Conservation (phyloP, 495 filamentous ascomycete genomes). For the Glarea lozoyensis region DNA sequence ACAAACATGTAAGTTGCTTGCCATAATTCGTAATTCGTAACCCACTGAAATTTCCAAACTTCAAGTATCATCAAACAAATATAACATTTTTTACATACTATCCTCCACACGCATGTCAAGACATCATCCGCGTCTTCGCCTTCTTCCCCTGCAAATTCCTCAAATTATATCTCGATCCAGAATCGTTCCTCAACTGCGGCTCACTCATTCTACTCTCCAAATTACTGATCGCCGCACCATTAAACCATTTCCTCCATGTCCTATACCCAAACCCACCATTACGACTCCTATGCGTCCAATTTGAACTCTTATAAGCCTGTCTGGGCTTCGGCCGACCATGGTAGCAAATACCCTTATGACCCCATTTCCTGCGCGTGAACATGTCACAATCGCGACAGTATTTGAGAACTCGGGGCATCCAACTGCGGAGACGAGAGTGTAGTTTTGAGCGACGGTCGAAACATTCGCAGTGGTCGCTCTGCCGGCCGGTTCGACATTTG, state of each 20-base stretch:
- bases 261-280: slow-evolving; percentile 14
- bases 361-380: slow-evolving; percentile 15
- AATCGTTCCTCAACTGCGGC: neutral
- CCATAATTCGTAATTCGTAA: no score
- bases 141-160: no score
- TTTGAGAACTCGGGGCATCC: slow-evolving; percentile 11
- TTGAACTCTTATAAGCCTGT: neutral
- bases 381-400: slow-evolving; percentile 15
- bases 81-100: no score
- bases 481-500: slow-evolving; percentile 4
- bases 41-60: no score
- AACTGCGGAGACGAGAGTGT: slow-evolving; percentile 12
- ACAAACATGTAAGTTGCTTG: no score
- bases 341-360: slow-evolving; percentile 13
- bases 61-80: no score
- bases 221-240: slow-evolving; percentile 12
- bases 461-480: slow-evolving; percentile 11
- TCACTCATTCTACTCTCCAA: slow-evolving; percentile 7
- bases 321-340: slow-evolving; percentile 10
- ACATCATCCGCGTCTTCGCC: no score
- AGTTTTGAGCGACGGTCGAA: slow-evolving; percentile 2
- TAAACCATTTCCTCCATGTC: slow-evolving; percentile 22
- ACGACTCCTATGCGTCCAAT: slow-evolving; percentile 15
- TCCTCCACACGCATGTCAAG: no score
- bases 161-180: slow-evolving; percentile 13